These are phyloP conservation scores for Eucalyptus curtisii DNA, from an alignment of 345 rosid genomes.

Conservation along the genomic window DNA sequence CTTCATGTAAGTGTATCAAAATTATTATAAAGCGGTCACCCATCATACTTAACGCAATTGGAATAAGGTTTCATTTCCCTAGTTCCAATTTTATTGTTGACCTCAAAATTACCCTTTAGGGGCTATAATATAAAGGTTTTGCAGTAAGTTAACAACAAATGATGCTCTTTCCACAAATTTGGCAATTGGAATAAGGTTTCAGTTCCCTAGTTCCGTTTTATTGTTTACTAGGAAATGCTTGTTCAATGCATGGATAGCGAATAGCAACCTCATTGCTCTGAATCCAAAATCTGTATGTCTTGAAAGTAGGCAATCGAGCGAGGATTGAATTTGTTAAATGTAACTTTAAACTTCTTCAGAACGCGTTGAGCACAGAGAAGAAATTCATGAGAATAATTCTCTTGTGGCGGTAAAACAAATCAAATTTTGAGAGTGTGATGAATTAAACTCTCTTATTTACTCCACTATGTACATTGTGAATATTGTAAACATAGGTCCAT, in stretches of 20 bases:
- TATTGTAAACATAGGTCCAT: background rate
- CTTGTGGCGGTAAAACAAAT: background rate
- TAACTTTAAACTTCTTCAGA: background rate
- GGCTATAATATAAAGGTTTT: background rate
- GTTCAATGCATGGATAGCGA: background rate
- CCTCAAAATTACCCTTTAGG: background rate
- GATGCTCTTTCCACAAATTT: background rate
- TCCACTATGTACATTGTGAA: background rate
- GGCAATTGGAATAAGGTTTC: background rate
- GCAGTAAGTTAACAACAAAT: background rate
- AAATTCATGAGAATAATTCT: background rate
- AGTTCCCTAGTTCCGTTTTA: background rate
- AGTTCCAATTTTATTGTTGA: background rate
- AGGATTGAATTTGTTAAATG: background rate
- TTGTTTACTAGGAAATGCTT: background rate
- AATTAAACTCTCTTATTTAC: background rate
- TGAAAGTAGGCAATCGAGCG: background rate
- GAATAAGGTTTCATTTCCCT: background rate
- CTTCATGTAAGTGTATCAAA: conserved; percentile 52
- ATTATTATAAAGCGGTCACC: background rate
- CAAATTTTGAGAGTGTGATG: background rate
- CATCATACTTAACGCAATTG: background rate
- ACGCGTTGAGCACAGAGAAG: background rate
- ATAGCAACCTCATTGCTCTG: background rate
- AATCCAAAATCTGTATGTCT: background rate